A percentile compares a stretch with the other conserved stretches of the same genome.
Evolutionary conservation across 1,284 basidiomycete genomes (phyloP).

Genomic region (Moesziomyces aphidis): DNA sequence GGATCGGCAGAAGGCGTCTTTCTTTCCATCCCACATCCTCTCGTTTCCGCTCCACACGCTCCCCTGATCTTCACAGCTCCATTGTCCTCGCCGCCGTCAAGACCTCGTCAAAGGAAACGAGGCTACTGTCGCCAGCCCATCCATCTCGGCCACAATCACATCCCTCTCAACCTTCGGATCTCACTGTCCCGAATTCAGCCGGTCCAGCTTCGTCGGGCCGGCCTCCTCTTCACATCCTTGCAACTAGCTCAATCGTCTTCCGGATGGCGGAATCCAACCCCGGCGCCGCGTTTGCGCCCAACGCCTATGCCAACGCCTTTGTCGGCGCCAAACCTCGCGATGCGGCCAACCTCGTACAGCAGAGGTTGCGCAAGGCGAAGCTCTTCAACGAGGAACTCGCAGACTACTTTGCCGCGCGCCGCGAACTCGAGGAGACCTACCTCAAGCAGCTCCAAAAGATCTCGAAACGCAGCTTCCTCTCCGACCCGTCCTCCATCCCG

Average conservation of each 20-base stretch:
- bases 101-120: no score
- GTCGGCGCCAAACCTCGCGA: constrained; percentile 42
- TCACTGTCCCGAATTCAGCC: no score
- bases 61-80: background rate
- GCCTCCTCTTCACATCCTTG: background rate
- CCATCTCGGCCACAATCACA: background rate
- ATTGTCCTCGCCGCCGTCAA: background rate
- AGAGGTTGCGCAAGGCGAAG: constrained; percentile 57
- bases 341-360: constrained; percentile 32
- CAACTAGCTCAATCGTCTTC: background rate
- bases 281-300: constrained; percentile 36
- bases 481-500: constrained; percentile 59
- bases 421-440: constrained; percentile 70
- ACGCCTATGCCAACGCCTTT: constrained; percentile 55
- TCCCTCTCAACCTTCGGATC: no score
- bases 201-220: no score
- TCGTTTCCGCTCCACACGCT: background rate
- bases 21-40: background rate
- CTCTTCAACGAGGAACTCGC: constrained; percentile 66
- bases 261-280: constrained; percentile 32
- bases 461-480: constrained; percentile 66
- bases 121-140: background rate
- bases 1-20: background rate
- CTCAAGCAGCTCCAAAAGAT: constrained; percentile 71
- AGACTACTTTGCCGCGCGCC: constrained; percentile 71